Conservation (phyloP, 2,329 filamentous ascomycete genomes). For the Pseudogymnoascus destructans region DNA sequence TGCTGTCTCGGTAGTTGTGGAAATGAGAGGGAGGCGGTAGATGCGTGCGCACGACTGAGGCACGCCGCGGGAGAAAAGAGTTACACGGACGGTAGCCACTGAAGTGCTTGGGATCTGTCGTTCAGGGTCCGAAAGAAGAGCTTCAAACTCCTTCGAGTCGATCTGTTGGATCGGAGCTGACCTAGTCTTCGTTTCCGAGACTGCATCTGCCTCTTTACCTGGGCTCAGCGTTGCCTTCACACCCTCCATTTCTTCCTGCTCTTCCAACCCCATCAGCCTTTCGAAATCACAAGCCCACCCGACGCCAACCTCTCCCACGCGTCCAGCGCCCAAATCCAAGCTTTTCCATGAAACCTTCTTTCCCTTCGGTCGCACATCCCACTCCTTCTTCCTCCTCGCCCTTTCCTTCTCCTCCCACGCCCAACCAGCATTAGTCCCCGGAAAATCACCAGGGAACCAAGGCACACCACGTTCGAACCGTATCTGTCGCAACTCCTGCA, state of each 20-base stretch:
- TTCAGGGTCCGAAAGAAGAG: constrained; percentile 17
- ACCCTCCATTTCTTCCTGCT: background rate
- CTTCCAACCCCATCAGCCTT: constrained; percentile 35
- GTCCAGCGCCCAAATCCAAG: constrained; percentile 58
- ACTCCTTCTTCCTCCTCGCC: constrained; percentile 44
- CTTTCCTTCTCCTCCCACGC: constrained; percentile 62
- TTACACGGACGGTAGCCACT: constrained; percentile 51
- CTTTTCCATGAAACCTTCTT: constrained; percentile 66
- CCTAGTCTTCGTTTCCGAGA: background rate
- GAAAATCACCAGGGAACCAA: constrained; percentile 79
- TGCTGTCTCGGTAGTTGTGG: constrained; percentile 11
- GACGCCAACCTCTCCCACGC: constrained; percentile 69
- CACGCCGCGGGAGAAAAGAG: constrained; percentile 55
- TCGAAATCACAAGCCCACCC: constrained; percentile 82
- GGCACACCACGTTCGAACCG: constrained; percentile 64
- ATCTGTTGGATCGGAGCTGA: constrained; percentile 16
- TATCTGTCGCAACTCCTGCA: constrained; percentile 68
- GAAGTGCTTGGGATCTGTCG: constrained; percentile 25
- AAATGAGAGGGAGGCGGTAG: constrained; percentile 58
- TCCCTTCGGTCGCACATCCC: constrained; percentile 68
- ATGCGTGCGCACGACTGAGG: constrained; percentile 63
- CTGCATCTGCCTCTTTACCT: background rate
- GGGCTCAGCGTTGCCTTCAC: constrained; percentile 12
- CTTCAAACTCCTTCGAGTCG: constrained; percentile 15
- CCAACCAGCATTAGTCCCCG: constrained; percentile 65